Conservation (phyloP, 352 stramenopile species). For the Phytophthora multivora region DNA sequence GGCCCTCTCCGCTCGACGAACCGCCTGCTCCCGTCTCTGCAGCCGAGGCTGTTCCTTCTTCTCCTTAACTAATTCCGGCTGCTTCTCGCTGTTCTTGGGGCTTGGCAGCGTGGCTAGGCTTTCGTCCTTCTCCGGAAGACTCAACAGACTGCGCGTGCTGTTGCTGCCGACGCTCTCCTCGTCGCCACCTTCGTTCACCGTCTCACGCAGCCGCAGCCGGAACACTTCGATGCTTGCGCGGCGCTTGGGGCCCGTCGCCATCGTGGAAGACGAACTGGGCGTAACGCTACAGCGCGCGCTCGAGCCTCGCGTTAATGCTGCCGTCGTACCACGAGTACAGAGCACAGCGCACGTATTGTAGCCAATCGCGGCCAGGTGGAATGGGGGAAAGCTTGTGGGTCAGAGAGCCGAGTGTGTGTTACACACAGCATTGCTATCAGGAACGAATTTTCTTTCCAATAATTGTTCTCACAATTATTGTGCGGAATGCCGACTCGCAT, state of each 20-base stretch:
- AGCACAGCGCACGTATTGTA: constrained; percentile 7
- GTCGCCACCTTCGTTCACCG: constrained; percentile 62
- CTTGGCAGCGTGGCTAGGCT: neutral
- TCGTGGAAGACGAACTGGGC: neutral
- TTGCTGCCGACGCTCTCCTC: constrained; percentile 19
- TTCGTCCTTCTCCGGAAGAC: constrained; percentile 28
- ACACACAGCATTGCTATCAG: too few species aligned
- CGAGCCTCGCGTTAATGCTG: neutral
- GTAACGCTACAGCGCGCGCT: neutral
- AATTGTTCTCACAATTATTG: too few species aligned
- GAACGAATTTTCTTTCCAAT: too few species aligned
- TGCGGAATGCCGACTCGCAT: too few species aligned
- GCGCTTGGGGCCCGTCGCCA: constrained; percentile 24
- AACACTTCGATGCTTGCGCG: constrained; percentile 71
- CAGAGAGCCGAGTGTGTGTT: neutral
- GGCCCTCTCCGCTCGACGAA: neutral
- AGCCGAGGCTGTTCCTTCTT: constrained; percentile 1
- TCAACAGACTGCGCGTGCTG: constrained; percentile 24
- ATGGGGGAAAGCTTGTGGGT: constrained; percentile 18
- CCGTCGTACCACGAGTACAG: constrained; percentile 8
- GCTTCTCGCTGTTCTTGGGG: neutral
- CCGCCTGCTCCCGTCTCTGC: constrained; percentile 2
- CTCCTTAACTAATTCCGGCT: neutral
- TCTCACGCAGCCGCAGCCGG: constrained; percentile 67
- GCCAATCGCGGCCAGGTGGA: constrained; percentile 24